phyloP scores from a whole-genome alignment of 305 asterid species.

The Withania somnifera region DNA sequence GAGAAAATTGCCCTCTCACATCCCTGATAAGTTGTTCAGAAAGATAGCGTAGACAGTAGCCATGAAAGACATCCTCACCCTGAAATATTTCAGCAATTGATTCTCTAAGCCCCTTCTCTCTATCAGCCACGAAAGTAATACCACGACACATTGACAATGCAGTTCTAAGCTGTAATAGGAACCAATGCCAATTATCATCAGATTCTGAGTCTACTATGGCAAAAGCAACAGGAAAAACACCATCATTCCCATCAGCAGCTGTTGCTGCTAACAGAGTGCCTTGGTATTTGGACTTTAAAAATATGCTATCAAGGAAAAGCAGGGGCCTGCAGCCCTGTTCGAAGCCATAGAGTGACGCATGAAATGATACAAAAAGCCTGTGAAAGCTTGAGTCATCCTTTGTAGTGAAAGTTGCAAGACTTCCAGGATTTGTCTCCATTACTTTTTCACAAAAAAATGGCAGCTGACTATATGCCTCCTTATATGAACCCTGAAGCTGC shows the following conservation, averaged over 20 bases:
- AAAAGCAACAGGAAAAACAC: conserved; percentile 85
- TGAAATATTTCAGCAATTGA: conserved; percentile 63
- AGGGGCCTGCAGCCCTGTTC: conserved; percentile 90
- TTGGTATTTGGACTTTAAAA: conserved; percentile 81
- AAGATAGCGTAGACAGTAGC: conserved; percentile 62
- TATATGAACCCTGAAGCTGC: conserved; percentile 97
- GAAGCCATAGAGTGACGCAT: conserved; percentile 75
- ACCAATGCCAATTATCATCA: conserved; percentile 91
- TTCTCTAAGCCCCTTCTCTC: conserved; percentile 76
- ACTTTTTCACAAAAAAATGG: conserved; percentile 81
- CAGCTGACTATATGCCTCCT: conserved; percentile 84
- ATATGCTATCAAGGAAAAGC: conserved; percentile 78
- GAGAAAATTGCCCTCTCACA: conserved; percentile 68
- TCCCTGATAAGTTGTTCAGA: conserved; percentile 83
- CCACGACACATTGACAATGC: conserved; percentile 50
- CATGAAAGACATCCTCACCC: conserved; percentile 62
- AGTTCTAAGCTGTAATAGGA: conserved; percentile 62
- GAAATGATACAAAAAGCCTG: conserved; percentile 77
- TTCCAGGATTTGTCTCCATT: conserved; percentile 94
- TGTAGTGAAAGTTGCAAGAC: conserved; percentile 84
- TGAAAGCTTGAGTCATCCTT: conserved; percentile 90
- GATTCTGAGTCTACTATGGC: conserved; percentile 84
- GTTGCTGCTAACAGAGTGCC: conserved; percentile 87
- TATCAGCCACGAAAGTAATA: conserved; percentile 70
- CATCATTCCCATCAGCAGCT: conserved; percentile 84